A percentile compares a stretch with the other conserved stretches of the same genome.
Evolutionary conservation across 371 early-diverging fungal genomes (phyloP).

Genomic region (Saksenaea oblongispora): DNA sequence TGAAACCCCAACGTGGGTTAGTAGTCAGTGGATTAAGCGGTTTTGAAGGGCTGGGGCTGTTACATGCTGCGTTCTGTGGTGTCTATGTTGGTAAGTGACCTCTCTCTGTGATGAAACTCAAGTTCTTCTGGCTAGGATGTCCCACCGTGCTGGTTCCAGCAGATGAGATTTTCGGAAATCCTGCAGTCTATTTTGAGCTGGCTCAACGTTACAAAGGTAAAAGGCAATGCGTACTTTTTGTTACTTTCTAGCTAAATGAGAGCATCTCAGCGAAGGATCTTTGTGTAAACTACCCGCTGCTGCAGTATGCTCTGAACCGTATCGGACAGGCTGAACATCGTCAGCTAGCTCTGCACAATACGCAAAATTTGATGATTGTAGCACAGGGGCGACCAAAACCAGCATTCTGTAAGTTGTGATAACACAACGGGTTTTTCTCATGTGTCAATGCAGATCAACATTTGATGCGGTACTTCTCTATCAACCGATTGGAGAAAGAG

Average conservation of each 20-base stretch:
- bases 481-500: slow-evolving; percentile 63
- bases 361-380: slow-evolving; percentile 73
- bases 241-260: neutral
- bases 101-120: slow-evolving; percentile 9
- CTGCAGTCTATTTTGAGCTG: slow-evolving; percentile 69
- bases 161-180: slow-evolving; percentile 32
- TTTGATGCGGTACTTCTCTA: slow-evolving; percentile 49
- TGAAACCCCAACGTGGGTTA: slow-evolving; percentile 65
- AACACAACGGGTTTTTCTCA: neutral
- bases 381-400: slow-evolving; percentile 71
- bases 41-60: slow-evolving; percentile 74
- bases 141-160: slow-evolving; percentile 33
- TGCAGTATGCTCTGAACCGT: slow-evolving; percentile 73
- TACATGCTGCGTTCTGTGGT: slow-evolving; percentile 74
- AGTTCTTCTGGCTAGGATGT: slow-evolving; percentile 23
- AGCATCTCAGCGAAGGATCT: slow-evolving; percentile 64
- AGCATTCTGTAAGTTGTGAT: slow-evolving; percentile 50
- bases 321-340: slow-evolving; percentile 37
- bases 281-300: slow-evolving; percentile 69
- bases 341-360: slow-evolving; percentile 54
- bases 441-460: slow-evolving; percentile 28
- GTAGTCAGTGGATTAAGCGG: slow-evolving; percentile 66
- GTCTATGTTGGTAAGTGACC: slow-evolving; percentile 62
- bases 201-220: slow-evolving; percentile 57
- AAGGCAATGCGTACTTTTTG: neutral